Evolutionary conservation across 306 rosid species (phyloP), one percentile per base, ranked within the genome.

Genomic region (Rosa lucieae): DNA sequence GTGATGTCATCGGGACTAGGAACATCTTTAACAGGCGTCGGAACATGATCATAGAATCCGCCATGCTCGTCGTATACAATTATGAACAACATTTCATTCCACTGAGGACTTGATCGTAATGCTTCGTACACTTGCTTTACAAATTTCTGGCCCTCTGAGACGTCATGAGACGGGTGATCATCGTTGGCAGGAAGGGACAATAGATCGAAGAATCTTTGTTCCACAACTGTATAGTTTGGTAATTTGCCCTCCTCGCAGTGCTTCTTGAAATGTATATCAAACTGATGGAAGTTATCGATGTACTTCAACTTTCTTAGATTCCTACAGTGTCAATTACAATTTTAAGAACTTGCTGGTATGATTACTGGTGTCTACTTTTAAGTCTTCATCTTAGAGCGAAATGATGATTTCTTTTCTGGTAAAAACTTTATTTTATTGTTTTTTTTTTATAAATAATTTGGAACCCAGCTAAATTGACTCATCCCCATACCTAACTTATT

Each of bases 121-220:
- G 90, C 71, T 79, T 93, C 98, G 5, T 91, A 93, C 46, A 91
- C 92, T 70, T 90, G 61, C 44, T 91, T 91, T 4, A 90, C 61
- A 18, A 91, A 81, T 7, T 79, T 85, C 56, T 93, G 98, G 1
- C 98, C 98, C 84, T 87, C 91, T 0, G 87, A 73, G 11, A 91
- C 86, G 72, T 93, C 97, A 46, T 93, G 98, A 1, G 95, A 89
- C 8, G 98, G 97, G 65, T 91, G 97, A 65, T 93, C 98, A 1
- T 93, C 97, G 51, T 93, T 93, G 5, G 72, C 98, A 0, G 91
- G 88, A 0, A 81, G 0, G 8, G 84, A 72, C 63, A 77, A 32
- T 59, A 91, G 8, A 65, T 93, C 93, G 21, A 73, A 90, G 77
- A 65, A 90, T 67, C 87, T 85, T 26, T 89, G 98, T 73, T 93